Conservation (phyloP, 1,284 basidiomycete genomes). For the Sporisorium iseilematis-ciliati region DNA sequence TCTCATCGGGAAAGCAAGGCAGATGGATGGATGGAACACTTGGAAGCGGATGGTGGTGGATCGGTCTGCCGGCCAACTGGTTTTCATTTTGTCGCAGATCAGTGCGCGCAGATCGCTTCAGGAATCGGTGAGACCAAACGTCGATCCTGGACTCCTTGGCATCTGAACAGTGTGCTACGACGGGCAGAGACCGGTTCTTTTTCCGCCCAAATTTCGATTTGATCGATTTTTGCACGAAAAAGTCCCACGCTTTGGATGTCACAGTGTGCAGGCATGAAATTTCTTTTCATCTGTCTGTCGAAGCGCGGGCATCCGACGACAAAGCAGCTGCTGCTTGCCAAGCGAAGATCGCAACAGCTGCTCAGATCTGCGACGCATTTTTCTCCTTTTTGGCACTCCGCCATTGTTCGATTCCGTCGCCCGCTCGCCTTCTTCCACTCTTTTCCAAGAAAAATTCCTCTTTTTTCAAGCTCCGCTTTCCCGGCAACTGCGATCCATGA, state of each 20-base stretch:
- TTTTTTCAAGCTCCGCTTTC: constrained; percentile 3
- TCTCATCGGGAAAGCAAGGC: no score
- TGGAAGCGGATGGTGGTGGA: no score
- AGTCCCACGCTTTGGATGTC: no score
- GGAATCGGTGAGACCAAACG: constrained; percentile 5
- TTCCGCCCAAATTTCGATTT: not conserved
- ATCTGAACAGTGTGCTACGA: not conserved
- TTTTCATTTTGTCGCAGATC: not conserved
- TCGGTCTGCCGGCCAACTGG: no score
- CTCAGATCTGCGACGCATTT: constrained; percentile 10
- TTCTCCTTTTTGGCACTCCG: no score
- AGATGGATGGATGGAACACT: no score
- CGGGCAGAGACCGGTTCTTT: not conserved
- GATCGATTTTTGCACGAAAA: no score
- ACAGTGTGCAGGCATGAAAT: not conserved
- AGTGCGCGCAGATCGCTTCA: not conserved
- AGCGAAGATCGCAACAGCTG: constrained; percentile 30
- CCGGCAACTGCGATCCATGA: not conserved
- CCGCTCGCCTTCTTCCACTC: constrained; percentile 1
- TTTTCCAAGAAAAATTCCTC: no score
- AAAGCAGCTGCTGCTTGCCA: no score
- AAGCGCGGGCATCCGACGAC: constrained; percentile 30
- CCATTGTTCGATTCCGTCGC: not conserved
- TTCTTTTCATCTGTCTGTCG: not conserved
- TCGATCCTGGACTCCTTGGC: not conserved